Evolutionary conservation across 2,329 filamentous ascomycete species (phyloP).

Genomic region (Fusarium illudens): DNA sequence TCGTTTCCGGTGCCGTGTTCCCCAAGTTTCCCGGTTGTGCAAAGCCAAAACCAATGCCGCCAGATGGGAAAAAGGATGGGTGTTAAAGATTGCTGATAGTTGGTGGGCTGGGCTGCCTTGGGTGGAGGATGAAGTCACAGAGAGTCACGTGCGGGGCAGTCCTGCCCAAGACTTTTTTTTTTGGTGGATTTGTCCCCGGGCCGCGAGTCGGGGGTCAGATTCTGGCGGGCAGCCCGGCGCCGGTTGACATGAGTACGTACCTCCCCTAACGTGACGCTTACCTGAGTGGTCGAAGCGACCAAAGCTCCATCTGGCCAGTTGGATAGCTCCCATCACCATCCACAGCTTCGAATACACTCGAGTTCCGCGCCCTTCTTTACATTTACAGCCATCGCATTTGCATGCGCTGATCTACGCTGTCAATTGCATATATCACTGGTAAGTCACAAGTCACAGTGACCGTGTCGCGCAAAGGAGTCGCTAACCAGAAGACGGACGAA

Average conservation of each 20-base stretch:
- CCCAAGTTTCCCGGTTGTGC: constrained; percentile 17
- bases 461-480: background rate
- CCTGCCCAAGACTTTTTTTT: constrained; percentile 33
- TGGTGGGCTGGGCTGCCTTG: constrained; percentile 42
- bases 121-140: constrained; percentile 43
- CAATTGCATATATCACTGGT: background rate
- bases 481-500: constrained; percentile 19
- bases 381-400: background rate
- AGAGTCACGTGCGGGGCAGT: constrained; percentile 37
- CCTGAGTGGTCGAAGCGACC: constrained; percentile 6
- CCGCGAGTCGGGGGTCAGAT: constrained; percentile 1
- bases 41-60: constrained; percentile 26
- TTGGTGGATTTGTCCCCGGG: constrained; percentile 4
- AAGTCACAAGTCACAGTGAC: background rate
- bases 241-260: constrained; percentile 33
- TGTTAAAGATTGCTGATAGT: constrained; percentile 40
- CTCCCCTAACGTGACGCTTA: constrained; percentile 12
- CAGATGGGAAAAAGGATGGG: constrained; percentile 30
- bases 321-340: constrained; percentile 28
- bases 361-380: background rate
- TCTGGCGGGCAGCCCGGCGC: background rate
- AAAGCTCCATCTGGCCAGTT: constrained; percentile 45
- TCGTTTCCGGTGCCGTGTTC: constrained; percentile 1
- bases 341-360: constrained; percentile 5
- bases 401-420: background rate